Evolutionary conservation across 257 asterid genomes (phyloP).

Genomic region (Asclepias syriaca): DNA sequence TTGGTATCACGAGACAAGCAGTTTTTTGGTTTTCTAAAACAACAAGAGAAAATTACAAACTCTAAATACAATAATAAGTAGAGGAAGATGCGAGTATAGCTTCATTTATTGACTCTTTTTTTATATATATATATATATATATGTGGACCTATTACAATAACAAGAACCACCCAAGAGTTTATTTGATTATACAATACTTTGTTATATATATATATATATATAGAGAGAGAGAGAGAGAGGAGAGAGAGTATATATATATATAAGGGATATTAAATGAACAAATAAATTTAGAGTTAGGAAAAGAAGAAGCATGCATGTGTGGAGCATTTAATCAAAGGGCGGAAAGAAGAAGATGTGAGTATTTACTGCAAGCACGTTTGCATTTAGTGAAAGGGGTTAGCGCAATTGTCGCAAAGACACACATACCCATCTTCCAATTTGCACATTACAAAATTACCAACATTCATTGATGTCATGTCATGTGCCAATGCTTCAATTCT

Average conservation of each 20-base stretch:
- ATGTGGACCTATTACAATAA: no score
- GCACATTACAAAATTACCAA: background rate
- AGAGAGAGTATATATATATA: no score
- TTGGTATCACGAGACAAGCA: constrained; percentile 2
- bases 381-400: constrained; percentile 44
- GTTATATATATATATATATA: no score
- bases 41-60: background rate
- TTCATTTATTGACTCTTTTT: background rate
- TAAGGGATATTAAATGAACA: background rate
- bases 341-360: constrained; percentile 14
- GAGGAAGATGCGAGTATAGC: background rate
- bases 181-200: no score
- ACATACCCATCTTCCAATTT: constrained; percentile 23
- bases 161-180: no score
- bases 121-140: no score
- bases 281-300: background rate
- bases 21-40: background rate
- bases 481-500: constrained; percentile 6
- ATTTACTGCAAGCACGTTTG: constrained; percentile 71
- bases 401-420: constrained; percentile 57
- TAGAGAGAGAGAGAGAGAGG: no score
- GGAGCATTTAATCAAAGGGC: constrained; percentile 32
- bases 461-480: constrained; percentile 27
- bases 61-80: background rate
- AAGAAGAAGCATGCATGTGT: constrained; percentile 25